Evolutionary conservation across 805 yeast species (phyloP), one percentile per base, ranked within the genome.

Genomic region (Sugiyamaella floridensis): DNA sequence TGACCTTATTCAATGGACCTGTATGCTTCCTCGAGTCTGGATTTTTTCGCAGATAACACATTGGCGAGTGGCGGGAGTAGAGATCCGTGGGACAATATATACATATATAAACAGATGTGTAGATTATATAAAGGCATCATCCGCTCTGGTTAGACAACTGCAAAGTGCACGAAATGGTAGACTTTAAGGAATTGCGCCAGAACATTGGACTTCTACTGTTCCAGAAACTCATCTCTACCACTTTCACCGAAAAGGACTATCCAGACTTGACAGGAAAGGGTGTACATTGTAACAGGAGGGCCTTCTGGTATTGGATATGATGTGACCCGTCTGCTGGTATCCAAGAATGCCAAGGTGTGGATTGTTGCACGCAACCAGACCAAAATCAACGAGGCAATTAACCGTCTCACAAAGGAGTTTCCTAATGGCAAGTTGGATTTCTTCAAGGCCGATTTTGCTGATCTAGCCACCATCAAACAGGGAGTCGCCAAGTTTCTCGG

Each of bases 381-480:
- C n/a, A 74, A 71, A 55, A 63, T 74, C 2, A 56, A 60, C 1
- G 57, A 42, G 0, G 69, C 69, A 12, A 63, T 70, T n/a, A 63
- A 59, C 5, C 56, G 55, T 11, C 49, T 75, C 41, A 57, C 59
- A 40, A 51, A 54, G 1, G 64, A 64, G 37, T 47, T 64, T 11
- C 60, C 65, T 20, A 44, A 50, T 14, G 59, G 61, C 11, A 34
- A 55, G 18, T 56, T 55, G 22, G 55, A 49, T 22, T 50, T 47
- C 11, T 52, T 53, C 48, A 60, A 42, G 2, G 50, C 53, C 22
- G 67, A 50, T 48, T 57, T 53, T 53, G 65, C 64, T 28, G 81
- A 80, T 58, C 63, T 79, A 52, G 52, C 67, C 6, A 68, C 76
- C 1, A 64, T 78, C 51, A 67, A 65, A 54, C 65, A 71, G 0